phyloP scores from a whole-genome alignment of 305 asterid genomes.

The Ilex paraguariensis region DNA sequence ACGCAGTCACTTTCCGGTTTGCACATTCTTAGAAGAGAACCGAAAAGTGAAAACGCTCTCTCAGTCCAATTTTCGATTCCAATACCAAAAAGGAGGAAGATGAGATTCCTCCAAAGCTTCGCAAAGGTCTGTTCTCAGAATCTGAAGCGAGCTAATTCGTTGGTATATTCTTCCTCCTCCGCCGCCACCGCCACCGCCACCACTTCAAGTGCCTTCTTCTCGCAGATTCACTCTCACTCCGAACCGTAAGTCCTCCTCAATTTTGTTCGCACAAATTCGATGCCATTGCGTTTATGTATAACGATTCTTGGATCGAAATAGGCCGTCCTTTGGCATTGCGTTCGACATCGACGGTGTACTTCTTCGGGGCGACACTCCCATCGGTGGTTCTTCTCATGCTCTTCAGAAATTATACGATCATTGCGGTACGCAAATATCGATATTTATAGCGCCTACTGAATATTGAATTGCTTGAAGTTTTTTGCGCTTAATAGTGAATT shows the following conservation, averaged over 20 bases:
- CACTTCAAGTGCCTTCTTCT: background rate
- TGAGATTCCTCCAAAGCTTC: background rate
- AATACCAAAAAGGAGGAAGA: background rate
- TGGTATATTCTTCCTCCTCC: background rate
- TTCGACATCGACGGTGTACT: conserved; percentile 95
- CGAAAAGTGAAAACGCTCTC: too few relatives aligned
- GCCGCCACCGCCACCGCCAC: background rate
- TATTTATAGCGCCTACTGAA: background rate
- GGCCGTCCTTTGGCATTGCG: conserved; percentile 72
- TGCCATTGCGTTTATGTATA: background rate
- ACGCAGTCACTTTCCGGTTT: too few relatives aligned
- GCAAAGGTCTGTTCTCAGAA: background rate
- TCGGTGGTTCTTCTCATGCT: conserved; percentile 80
- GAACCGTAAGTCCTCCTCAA: background rate
- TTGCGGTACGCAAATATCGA: conserved; percentile 28
- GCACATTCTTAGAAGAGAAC: too few relatives aligned
- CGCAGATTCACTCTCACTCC: background rate
- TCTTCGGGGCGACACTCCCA: conserved; percentile 67
- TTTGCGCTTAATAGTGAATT: background rate
- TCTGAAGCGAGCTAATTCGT: background rate
- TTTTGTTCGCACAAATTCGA: background rate
- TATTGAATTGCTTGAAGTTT: background rate
- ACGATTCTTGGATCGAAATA: conserved; percentile 4
- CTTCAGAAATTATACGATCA: conserved; percentile 62
- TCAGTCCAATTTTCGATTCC: too few relatives aligned